These are phyloP conservation scores for Blastocystis sp. DNA, from an alignment of 352 stramenopile species.

Conservation along the genomic window DNA sequence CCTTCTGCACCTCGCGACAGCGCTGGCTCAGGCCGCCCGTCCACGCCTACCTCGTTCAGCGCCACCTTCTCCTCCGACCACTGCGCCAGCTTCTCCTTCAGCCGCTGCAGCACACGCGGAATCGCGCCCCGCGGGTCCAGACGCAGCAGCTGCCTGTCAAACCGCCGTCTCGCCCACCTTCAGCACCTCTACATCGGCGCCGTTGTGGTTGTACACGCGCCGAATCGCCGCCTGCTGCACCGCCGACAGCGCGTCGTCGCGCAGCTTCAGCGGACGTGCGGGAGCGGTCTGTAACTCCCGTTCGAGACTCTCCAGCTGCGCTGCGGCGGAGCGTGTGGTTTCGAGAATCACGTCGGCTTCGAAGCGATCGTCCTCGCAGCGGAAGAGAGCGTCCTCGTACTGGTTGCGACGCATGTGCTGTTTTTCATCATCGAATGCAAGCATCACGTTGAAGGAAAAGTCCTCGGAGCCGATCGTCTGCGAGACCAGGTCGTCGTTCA, in stretches of 20 bases:
- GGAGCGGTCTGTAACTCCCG: slow-evolving; percentile 73
- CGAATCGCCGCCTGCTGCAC: slow-evolving; percentile 94
- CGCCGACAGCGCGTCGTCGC: slow-evolving; percentile 82
- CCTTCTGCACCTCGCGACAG: slow-evolving; percentile 78
- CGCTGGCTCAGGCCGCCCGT: neutral
- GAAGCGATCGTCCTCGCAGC: slow-evolving; percentile 94
- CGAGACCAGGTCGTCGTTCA: slow-evolving; percentile 83
- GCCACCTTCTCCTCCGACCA: slow-evolving; percentile 79
- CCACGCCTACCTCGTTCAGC: slow-evolving; percentile 89
- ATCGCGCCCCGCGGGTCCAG: slow-evolving; percentile 89
- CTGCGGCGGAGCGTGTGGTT: slow-evolving; percentile 83
- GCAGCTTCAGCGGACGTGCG: slow-evolving; percentile 65
- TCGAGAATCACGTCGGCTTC: slow-evolving; percentile 91
- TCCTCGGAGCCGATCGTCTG: slow-evolving; percentile 94
- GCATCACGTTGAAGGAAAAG: slow-evolving; percentile 78
- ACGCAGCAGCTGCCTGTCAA: slow-evolving; percentile 81
- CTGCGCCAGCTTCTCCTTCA: slow-evolving; percentile 95
- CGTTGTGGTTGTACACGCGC: slow-evolving; percentile 89
- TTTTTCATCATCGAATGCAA: slow-evolving; percentile 5
- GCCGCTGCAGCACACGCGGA: slow-evolving; percentile 87
- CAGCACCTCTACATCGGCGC: slow-evolving; percentile 66
- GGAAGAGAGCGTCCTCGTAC: slow-evolving; percentile 95
- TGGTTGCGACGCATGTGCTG: slow-evolving; percentile 95
- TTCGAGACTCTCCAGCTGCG: slow-evolving; percentile 82
- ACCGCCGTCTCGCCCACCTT: neutral